A percentile compares a stretch with the other conserved stretches of the same genome.
phyloP scores from a whole-genome alignment of 2,329 filamentous ascomycete genomes.

The Tympanopsis confertula region DNA sequence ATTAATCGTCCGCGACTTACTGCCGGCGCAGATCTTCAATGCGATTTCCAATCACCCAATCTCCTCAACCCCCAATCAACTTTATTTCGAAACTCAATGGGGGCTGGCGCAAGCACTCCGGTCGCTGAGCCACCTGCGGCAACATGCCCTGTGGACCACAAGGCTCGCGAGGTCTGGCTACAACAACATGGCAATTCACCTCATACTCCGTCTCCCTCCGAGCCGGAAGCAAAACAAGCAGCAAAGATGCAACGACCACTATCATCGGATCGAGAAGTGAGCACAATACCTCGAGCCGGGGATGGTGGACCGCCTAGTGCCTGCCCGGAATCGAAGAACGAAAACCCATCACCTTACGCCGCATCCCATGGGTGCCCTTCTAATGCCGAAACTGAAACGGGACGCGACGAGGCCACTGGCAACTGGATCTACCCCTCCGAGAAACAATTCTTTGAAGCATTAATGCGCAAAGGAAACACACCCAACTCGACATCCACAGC shows the following conservation, averaged over 20 bases:
- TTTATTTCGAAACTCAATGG: too few species aligned
- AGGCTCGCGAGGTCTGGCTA: conserved; percentile 50
- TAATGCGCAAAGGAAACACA: conserved; percentile 45
- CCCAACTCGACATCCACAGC: conserved; percentile 11
- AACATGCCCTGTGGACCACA: conserved; percentile 50
- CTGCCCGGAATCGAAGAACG: too few species aligned
- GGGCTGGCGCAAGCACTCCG: neutral
- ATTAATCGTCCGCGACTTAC: neutral
- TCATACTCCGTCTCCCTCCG: conserved; percentile 18
- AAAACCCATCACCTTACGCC: conserved; percentile 4
- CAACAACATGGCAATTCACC: conserved; percentile 19
- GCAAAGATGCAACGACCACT: conserved; percentile 24
- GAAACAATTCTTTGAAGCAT: conserved; percentile 54
- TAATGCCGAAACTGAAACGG: conserved; percentile 44
- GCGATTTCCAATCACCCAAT: too few species aligned
- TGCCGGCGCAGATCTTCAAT: too few species aligned
- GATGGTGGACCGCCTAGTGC: too few species aligned
- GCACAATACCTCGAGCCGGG: conserved; percentile 36
- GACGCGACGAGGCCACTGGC: conserved; percentile 35
- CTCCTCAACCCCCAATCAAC: neutral
- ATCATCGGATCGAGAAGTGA: conserved; percentile 39
- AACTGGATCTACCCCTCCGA: conserved; percentile 61
- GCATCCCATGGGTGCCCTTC: conserved; percentile 23
- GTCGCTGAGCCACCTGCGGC: neutral
- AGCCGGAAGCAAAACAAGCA: conserved; percentile 16